Percentiles rank a stretch among this genome's conserved stretches.
phyloP scores from a whole-genome alignment of 169 alveolate genomes.

The Plasmodium gonderi region DNA sequence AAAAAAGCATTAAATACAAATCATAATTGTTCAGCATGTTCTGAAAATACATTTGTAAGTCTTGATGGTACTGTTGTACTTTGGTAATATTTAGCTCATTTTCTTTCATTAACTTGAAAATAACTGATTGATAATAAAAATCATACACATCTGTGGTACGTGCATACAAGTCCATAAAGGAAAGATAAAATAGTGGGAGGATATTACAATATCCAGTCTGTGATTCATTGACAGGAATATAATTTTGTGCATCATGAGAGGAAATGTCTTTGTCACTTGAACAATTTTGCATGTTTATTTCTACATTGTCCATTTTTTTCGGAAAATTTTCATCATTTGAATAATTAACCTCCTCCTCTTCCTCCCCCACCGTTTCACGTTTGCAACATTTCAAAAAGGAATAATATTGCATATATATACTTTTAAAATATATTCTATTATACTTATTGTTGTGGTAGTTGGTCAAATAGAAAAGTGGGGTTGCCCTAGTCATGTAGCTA shows the following conservation, averaged over 20 bases:
- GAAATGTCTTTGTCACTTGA: neutral
- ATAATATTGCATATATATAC: conserved; percentile 18
- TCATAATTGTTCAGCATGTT: conserved; percentile 29
- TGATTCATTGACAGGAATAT: neutral
- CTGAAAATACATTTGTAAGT: conserved; percentile 14
- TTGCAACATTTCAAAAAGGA: neutral
- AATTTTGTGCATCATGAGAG: neutral
- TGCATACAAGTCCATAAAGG: conserved; percentile 26
- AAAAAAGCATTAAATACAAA: conserved; percentile 48
- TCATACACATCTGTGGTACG: conserved; percentile 51
- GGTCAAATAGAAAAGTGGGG: conserved; percentile 6
- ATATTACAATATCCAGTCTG: neutral
- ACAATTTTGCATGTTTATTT: neutral
- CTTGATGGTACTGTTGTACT: conserved; percentile 8
- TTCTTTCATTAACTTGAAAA: conserved; percentile 29
- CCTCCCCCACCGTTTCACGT: neutral
- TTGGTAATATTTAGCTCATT: conserved; percentile 25
- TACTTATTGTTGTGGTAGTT: conserved; percentile 29
- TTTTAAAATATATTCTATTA: conserved; percentile 2
- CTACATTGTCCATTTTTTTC: no score
- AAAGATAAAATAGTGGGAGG: conserved; percentile 29
- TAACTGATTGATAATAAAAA: conserved; percentile 31
- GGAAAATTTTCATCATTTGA: no score
- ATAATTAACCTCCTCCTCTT: no score
- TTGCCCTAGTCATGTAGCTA: no score